Percentiles rank a stretch among this genome's conserved stretches.
Conservation (phyloP, 495 filamentous ascomycete genomes). For the Barbatosphaeria neglecta region DNA sequence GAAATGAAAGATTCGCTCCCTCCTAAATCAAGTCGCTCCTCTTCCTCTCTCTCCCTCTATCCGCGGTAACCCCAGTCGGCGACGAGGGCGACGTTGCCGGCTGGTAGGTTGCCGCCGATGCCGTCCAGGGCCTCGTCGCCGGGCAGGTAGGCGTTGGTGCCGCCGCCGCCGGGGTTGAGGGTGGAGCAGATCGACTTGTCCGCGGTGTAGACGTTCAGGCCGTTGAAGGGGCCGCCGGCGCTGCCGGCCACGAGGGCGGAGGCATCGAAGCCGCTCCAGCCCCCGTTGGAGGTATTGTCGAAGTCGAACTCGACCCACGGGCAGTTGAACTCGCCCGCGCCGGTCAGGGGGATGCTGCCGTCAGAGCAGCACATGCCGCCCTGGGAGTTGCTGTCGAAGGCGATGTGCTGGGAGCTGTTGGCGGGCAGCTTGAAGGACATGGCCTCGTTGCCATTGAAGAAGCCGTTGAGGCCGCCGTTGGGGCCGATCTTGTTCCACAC, state of each 20-base stretch:
- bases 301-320: slow-evolving; percentile 27
- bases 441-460: slow-evolving; percentile 16
- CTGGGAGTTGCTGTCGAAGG: slow-evolving; percentile 21
- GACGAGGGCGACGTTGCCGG: slow-evolving; percentile 6
- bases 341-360: slow-evolving; percentile 9
- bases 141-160: slow-evolving; percentile 21
- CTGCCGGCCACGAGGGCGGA: slow-evolving; percentile 21
- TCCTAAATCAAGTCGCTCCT: not conserved
- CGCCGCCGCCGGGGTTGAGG: slow-evolving; percentile 19
- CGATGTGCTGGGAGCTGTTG: slow-evolving; percentile 23
- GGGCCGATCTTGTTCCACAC: slow-evolving; percentile 25
- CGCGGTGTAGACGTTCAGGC: slow-evolving; percentile 18
- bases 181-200: slow-evolving; percentile 16
- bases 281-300: slow-evolving; percentile 19
- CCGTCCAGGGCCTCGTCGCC: slow-evolving; percentile 23
- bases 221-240: slow-evolving; percentile 17
- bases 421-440: slow-evolving; percentile 18
- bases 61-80: slow-evolving; percentile 15
- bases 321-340: slow-evolving; percentile 16
- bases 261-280: slow-evolving; percentile 27
- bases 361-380: slow-evolving; percentile 18
- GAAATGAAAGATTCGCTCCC: no score
- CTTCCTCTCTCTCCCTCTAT: not conserved
- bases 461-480: slow-evolving; percentile 15
- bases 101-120: slow-evolving; percentile 20